Base-by-base conservation (phyloP, 2,329 filamentous ascomycete species). In the Phaeosphaeriaceae sp. region DNA sequence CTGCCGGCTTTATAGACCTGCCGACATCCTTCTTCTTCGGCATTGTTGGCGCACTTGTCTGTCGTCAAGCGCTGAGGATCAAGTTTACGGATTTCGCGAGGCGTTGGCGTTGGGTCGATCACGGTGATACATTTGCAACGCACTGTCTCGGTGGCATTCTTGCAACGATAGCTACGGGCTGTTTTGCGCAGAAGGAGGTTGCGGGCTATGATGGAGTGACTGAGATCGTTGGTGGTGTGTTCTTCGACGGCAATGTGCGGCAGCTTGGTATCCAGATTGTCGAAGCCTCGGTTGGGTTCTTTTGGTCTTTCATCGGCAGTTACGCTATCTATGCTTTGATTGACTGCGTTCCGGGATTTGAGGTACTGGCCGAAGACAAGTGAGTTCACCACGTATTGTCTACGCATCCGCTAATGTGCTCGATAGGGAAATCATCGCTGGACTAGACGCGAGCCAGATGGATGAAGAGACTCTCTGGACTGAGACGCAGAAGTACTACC, bases 61-160 rank as follows among this genome's bases (percentile, higher is more conserved):
- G 81, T 56, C 77, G 84, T 1, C 83, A 86, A 70, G 82, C 82
- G 15, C 64, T 85, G 51, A 74, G 82, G 1, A 83, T 85, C 67
- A 86, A 85, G 67, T 84, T 81, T 58, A 84, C 81, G 1, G 77
- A 81, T 15, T 72, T 79, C 27, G 83, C 83, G 6, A 70, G 76
- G n/a, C 69, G 75, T 2, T 79, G 77, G 71, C 73, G 79, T 33
- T 86, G 82, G 83, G 83, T 85, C 0, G 83, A 85, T 60, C 84
- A 84, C 58, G 83, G 82, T 1, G 83, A 85, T 66, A 85, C 83
- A 0, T 85, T 85, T 65, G 84, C 83, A 5, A 85, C 83, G 3
- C 83, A 85, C 58, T 85, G 83, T 61, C 72, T 85, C 11, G 83
- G 83, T 19, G 83, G 83, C 0, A 73, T 85, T 6, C 67, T 83